Evolutionary conservation across 495 filamentous ascomycete genomes (phyloP).

Genomic region (Aspergillus asperescens): DNA sequence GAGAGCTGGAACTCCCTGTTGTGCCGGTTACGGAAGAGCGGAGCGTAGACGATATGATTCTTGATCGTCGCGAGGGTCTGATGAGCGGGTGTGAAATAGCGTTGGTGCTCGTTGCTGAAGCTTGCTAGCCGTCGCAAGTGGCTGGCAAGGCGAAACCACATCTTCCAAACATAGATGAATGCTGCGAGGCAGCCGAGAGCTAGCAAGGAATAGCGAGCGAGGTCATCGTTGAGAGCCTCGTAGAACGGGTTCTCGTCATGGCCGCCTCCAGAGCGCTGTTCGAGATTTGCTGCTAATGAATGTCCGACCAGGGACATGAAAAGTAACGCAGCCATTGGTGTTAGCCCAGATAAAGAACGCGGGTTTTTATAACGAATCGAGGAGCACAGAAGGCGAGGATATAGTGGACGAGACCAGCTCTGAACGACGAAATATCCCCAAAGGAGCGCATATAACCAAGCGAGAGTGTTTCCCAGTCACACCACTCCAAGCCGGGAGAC

Average conservation of each 20-base stretch:
- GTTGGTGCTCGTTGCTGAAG: conserved; percentile 64
- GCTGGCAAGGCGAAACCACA: conserved; percentile 45
- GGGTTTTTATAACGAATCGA: not conserved
- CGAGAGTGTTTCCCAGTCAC: not conserved
- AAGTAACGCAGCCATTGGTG: conserved; percentile 15
- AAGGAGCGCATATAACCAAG: conserved; percentile 4
- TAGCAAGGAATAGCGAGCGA: conserved; percentile 38
- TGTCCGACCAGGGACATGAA: conserved; percentile 29
- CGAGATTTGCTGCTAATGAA: conserved; percentile 24
- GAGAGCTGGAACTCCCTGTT: conserved; percentile 81
- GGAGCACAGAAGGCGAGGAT: not conserved
- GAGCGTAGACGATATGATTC: conserved; percentile 76
- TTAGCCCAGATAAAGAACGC: not conserved
- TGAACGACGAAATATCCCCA: conserved; percentile 7
- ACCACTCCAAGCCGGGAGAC: no score
- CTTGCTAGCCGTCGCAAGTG: conserved; percentile 72
- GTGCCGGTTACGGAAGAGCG: conserved; percentile 74
- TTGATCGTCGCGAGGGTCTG: conserved; percentile 60
- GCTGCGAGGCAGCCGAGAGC: conserved; percentile 49
- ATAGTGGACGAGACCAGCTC: conserved; percentile 25
- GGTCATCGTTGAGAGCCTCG: conserved; percentile 35
- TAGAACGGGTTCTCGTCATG: conserved; percentile 21
- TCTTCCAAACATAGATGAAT: conserved; percentile 48
- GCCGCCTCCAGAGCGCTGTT: conserved; percentile 24
- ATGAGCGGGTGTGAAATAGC: conserved; percentile 52